Evolutionary conservation across 805 yeast genomes (phyloP).

Genomic region (Wickerhamomyces strasburgensis): DNA sequence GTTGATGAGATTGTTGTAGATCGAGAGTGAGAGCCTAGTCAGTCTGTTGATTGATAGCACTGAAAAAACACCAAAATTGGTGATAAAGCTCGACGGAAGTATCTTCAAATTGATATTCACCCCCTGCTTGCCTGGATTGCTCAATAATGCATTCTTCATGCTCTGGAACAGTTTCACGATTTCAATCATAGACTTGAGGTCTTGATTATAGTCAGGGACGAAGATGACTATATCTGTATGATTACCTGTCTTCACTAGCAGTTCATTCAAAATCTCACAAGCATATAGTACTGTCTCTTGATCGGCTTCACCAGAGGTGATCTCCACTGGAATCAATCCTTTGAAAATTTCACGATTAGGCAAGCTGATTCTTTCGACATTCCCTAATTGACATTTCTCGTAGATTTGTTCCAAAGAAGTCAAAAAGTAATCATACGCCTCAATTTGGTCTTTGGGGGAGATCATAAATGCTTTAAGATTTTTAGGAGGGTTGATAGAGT

Average conservation of each 20-base stretch:
- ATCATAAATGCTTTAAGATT: constrained; percentile 49
- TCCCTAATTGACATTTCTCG: constrained; percentile 45
- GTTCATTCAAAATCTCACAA: constrained; percentile 3
- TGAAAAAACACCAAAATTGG: constrained; percentile 29
- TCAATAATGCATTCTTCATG: constrained; percentile 35
- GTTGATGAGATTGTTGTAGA: constrained; percentile 55
- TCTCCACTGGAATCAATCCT: constrained; percentile 11
- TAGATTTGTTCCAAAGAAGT: constrained; percentile 39
- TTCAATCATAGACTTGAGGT: constrained; percentile 39
- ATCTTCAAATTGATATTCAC: constrained; percentile 28
- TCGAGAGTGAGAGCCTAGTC: constrained; percentile 42
- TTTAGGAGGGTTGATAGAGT: constrained; percentile 47
- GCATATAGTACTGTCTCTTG: constrained; percentile 2
- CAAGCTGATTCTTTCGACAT: constrained; percentile 26
- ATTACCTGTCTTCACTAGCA: constrained; percentile 2
- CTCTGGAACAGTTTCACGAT: constrained; percentile 43
- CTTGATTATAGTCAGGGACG: constrained; percentile 16
- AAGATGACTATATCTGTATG: constrained; percentile 16
- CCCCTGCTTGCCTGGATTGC: constrained; percentile 6
- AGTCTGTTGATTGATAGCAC: constrained; percentile 31
- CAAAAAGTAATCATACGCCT: constrained; percentile 33
- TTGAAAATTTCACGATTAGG: constrained; percentile 22
- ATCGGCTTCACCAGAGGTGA: not conserved
- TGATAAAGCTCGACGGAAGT: constrained; percentile 37
- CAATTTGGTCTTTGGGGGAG: constrained; percentile 25